Conservation (phyloP, 73 alveolate genomes). For the Uronychia setigera region DNA sequence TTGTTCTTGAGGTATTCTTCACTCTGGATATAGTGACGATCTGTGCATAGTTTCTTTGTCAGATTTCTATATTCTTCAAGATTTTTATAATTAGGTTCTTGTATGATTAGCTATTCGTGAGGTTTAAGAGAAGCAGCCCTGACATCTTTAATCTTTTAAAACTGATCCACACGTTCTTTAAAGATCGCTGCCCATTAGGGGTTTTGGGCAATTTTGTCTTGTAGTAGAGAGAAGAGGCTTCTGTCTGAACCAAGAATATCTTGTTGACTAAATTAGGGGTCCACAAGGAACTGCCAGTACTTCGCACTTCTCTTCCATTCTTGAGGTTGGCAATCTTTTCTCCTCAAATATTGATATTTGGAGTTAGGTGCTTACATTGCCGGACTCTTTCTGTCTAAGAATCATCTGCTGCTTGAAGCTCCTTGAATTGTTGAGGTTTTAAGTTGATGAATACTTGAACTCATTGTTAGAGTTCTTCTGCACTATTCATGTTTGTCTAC, state of each 20-base stretch:
- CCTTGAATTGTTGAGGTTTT: too few species aligned
- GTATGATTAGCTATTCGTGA: background rate
- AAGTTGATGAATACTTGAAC: background rate
- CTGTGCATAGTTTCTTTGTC: background rate
- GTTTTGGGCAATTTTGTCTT: background rate
- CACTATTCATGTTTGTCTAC: background rate
- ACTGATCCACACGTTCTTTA: background rate
- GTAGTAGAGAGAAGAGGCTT: background rate
- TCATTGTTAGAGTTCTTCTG: background rate
- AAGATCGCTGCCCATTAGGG: background rate
- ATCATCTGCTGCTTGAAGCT: background rate
- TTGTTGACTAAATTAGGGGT: background rate
- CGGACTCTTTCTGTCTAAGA: background rate
- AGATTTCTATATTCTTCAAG: background rate
- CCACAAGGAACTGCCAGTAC: background rate
- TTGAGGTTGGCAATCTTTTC: background rate
- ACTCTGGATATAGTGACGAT: background rate
- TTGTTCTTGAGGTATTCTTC: background rate
- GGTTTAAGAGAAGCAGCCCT: background rate
- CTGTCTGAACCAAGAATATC: background rate
- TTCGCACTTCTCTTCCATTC: background rate
- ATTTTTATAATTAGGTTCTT: background rate
- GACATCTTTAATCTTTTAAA: background rate
- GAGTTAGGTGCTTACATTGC: background rate
- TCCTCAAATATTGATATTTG: background rate